A percentile compares a stretch with the other conserved stretches of the same genome.
These are phyloP conservation scores for Aspergillus persii DNA, from an alignment of 2,329 filamentous ascomycete genomes.

Conservation along the genomic window DNA sequence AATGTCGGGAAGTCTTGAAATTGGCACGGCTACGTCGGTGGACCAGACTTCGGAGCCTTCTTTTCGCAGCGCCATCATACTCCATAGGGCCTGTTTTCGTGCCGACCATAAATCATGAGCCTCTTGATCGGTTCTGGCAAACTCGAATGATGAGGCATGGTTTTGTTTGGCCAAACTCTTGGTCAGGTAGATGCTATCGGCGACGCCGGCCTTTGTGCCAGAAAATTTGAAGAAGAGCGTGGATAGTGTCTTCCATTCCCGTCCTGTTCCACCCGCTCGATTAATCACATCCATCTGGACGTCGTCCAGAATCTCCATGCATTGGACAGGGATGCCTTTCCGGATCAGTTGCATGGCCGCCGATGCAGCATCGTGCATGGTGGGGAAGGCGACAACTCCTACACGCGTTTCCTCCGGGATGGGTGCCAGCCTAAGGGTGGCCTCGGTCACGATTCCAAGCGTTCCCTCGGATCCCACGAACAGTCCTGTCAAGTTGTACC, in stretches of 20 bases:
- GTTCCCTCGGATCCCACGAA: slow-evolving; percentile 72
- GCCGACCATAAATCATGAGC: slow-evolving; percentile 60
- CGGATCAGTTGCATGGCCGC: slow-evolving; percentile 65
- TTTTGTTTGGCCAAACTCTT: slow-evolving; percentile 65
- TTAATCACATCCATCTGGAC: slow-evolving; percentile 67
- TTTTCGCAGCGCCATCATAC: slow-evolving; percentile 56
- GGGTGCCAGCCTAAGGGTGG: slow-evolving; percentile 65
- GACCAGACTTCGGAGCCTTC: slow-evolving; percentile 60
- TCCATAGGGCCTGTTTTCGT: slow-evolving; percentile 60
- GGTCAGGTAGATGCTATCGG: slow-evolving; percentile 71
- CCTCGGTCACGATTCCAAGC: slow-evolving; percentile 67
- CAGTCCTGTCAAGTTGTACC: slow-evolving; percentile 67
- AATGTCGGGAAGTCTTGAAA: slow-evolving; percentile 61
- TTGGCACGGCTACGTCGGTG: slow-evolving; percentile 60
- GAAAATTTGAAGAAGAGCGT: slow-evolving; percentile 59
- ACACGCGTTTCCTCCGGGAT: slow-evolving; percentile 64
- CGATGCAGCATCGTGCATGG: slow-evolving; percentile 60
- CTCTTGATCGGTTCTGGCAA: slow-evolving; percentile 54
- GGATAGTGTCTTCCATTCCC: slow-evolving; percentile 42
- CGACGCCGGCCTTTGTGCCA: slow-evolving; percentile 73
- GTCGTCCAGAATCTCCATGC: slow-evolving; percentile 63
- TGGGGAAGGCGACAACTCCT: slow-evolving; percentile 61
- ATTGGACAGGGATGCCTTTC: slow-evolving; percentile 64
- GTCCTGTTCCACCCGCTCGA: slow-evolving; percentile 58
- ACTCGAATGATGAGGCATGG: slow-evolving; percentile 54